Base-by-base conservation (phyloP, 1,284 basidiomycete genomes). In the Heliocybe sulcata region DNA sequence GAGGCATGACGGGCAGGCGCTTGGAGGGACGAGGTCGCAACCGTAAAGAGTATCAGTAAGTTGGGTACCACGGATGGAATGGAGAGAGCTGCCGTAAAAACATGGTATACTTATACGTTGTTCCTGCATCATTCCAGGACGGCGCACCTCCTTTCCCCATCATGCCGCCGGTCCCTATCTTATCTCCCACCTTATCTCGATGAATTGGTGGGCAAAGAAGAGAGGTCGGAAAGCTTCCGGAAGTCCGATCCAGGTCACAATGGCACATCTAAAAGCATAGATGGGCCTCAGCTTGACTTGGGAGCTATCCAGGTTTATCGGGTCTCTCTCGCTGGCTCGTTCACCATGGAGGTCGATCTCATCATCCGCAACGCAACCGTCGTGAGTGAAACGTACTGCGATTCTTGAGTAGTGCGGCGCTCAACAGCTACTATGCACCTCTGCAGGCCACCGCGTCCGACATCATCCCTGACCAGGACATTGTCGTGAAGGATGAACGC, bases 1-100 rank as follows among this genome's bases (percentile, higher is more conserved):
- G 56, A 35, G 56, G 56, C 54, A 49, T 51, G 23, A 23, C 22
- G 53, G 22, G n/a, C 6, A 4, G 4, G 38, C 3, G 8, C 19
- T 16, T 42, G 8, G n/a, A 42, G 38, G n/a, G n/a, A 42, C 8
- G 38, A 42, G 16, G 8, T 6, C 6, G 4, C 16, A n/a, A 20
- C 8, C 4, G n/a, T 16, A 20, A 16, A 6, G 6, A 42, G 38
- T n/a, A n/a, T n/a, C n/a, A n/a, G n/a, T n/a, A n/a, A n/a, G n/a
- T n/a, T n/a, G n/a, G n/a, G n/a, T n/a, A n/a, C n/a, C n/a, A n/a
- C 38, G 4, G 38, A 42, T 16, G 4, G 19, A 42, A 6, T 42
- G 6, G 16, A 42, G 38, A 3, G 8, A 20, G 38, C 38, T 42
- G 6, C 38, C 38, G 19, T 42, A 16, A 42, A 6, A 16, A 6